These are phyloP conservation scores for Aphanocladium album DNA, from an alignment of 2,329 filamentous ascomycete genomes.

Conservation along the genomic window DNA sequence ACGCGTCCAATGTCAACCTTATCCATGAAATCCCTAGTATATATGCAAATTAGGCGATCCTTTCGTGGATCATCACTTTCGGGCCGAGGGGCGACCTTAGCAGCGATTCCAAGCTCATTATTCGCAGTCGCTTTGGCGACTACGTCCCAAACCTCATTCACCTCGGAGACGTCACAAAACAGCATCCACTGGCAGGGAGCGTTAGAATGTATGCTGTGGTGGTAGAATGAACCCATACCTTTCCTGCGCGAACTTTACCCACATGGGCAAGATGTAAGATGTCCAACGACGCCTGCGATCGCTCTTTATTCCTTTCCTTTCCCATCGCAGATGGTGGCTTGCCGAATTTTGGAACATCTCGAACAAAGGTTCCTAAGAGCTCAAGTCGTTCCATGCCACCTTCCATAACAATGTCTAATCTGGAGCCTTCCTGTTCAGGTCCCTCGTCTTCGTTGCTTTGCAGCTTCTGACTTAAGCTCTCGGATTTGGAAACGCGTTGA, in stretches of 20 bases:
- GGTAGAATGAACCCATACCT: constrained; percentile 39
- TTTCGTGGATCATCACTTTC: constrained; percentile 34
- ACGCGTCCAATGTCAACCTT: constrained; percentile 64
- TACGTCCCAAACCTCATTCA: constrained; percentile 60
- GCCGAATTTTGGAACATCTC: constrained; percentile 36
- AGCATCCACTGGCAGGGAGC: constrained; percentile 63
- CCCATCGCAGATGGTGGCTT: constrained; percentile 33
- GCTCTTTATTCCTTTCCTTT: constrained; percentile 45
- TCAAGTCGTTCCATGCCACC: constrained; percentile 48
- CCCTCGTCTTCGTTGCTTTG: constrained; percentile 46
- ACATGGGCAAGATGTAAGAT: constrained; percentile 58
- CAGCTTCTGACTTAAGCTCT: constrained; percentile 31
- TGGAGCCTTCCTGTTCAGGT: constrained; percentile 40
- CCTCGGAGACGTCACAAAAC: constrained; percentile 49
- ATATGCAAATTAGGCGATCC: constrained; percentile 65
- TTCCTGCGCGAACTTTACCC: constrained; percentile 58
- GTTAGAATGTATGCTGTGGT: background rate
- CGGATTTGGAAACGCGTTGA: constrained; percentile 28
- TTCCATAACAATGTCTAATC: constrained; percentile 44
- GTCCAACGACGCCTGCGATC: constrained; percentile 43
- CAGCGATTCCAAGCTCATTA: constrained; percentile 64
- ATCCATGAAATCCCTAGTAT: constrained; percentile 71
- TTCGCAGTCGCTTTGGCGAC: constrained; percentile 63
- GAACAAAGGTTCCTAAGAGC: constrained; percentile 43
- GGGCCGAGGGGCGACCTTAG: constrained; percentile 63